Evolutionary conservation across 768 basidiomycete species (phyloP).

Genomic region (Trametes coccinea): DNA sequence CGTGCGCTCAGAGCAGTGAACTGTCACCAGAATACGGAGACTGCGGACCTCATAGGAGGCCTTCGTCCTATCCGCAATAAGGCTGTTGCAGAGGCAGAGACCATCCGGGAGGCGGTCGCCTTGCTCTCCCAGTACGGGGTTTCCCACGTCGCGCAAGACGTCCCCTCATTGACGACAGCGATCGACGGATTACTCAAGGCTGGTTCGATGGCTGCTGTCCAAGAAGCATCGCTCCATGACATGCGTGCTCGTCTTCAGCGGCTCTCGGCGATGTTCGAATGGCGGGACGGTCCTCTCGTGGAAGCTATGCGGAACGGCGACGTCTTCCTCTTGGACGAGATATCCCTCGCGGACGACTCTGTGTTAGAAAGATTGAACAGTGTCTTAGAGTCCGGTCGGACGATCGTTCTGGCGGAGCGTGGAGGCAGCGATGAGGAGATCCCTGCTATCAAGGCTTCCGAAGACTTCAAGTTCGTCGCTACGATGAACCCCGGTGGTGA

Average conservation of each 20-base stretch:
- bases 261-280: conserved; percentile 85
- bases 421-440: conserved; percentile 75
- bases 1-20: conserved; percentile 75
- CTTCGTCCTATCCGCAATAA: conserved; percentile 87
- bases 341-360: conserved; percentile 96
- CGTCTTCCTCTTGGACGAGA: conserved; percentile 91
- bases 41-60: conserved; percentile 93
- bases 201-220: conserved; percentile 35
- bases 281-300: conserved; percentile 96
- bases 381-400: conserved; percentile 89
- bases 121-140: conserved; percentile 45
- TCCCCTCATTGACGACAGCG: conserved; percentile 28
- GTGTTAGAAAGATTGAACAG: conserved; percentile 97
- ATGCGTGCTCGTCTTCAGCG: conserved; percentile 48
- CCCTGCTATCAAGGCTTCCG: conserved; percentile 62
- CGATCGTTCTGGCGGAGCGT: conserved; percentile 89
- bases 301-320: conserved; percentile 86
- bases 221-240: conserved; percentile 38
- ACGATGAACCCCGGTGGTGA: conserved; percentile 99
- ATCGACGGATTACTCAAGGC: conserved; percentile 28
- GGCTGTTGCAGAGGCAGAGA: conserved; percentile 50
- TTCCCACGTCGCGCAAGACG: conserved; percentile 25
- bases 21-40: conserved; percentile 98
- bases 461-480: conserved; percentile 84
- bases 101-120: conserved; percentile 43